Evolutionary conservation across 192 early-diverging fungal species (phyloP).

Genomic region (Backusella macrospora): DNA sequence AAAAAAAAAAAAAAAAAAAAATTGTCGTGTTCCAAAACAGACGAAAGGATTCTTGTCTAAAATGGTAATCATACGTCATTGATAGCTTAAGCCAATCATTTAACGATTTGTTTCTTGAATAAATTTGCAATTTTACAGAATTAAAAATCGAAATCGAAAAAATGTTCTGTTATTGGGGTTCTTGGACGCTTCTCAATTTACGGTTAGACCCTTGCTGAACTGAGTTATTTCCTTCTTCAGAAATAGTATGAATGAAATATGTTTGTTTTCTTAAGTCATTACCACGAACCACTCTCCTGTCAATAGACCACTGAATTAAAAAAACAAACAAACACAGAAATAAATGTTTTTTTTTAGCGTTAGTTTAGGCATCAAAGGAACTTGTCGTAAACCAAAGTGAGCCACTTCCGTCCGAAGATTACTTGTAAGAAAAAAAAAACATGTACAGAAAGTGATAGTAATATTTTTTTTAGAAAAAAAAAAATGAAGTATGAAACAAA

Average conservation of each 20-base stretch:
- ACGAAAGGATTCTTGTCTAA: conserved; percentile 10
- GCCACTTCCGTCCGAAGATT: no score
- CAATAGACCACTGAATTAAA: no score
- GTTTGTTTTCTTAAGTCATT: no score
- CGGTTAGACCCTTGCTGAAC: background rate
- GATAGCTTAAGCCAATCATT: background rate
- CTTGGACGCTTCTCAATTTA: background rate
- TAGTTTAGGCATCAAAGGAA: no score
- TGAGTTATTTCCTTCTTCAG: background rate
- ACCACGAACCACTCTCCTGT: no score
- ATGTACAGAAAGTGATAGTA: no score
- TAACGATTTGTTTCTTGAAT: background rate
- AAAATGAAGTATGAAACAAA: background rate
- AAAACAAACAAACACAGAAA: no score
- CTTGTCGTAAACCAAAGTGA: no score
- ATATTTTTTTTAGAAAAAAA: background rate
- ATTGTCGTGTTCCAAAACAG: background rate
- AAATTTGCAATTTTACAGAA: background rate
- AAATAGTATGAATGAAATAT: background rate
- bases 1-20: conserved; percentile 7
- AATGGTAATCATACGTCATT: conserved; percentile 15
- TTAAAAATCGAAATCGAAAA: background rate
- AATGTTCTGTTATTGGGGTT: background rate
- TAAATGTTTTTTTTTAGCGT: no score
- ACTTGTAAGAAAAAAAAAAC: no score